Base-by-base conservation (phyloP, 768 basidiomycete species). In the Rhodotorula taiwanensis region DNA sequence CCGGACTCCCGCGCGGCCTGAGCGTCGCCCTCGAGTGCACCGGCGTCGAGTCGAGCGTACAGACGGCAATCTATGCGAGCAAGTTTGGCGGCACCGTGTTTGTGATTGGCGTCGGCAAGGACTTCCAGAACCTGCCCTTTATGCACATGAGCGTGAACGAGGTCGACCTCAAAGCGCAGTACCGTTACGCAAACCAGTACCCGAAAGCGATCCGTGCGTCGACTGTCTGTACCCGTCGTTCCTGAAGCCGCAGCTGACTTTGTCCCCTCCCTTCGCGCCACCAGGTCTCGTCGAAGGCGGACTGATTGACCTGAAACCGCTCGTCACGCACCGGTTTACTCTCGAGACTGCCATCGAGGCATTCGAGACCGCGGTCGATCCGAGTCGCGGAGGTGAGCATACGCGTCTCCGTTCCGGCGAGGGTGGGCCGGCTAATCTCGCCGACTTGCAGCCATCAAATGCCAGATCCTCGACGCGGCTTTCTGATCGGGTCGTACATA, bases 251-350 rank as follows among this genome's bases (percentile, higher is more conserved):
- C 11, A 7, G 13, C 15, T 44, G 27, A 8, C 48, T 31, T 18
- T 16, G 28, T 49, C 10, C 31, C 10, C 28, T 28, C 21, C 42
- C n/a, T 23, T 9, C 18, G 28, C 25, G 5, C 45, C 31, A 15
- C 11, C 42, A 55, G 47, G 55, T 18, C 67, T 72, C 25, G 67
- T 71, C 34, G 52, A 51, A 4, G 44, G 48, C 8, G 70, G 70
- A n/a, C 50, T 67, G 7, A 67, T 72, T 54, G 44, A 71, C 59
- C 57, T 62, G 55, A 53, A 45, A 60, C 75, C 76, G 28, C 67
- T 79, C n/a, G 78, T 79, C 33, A 78, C 78, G 2, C 78, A 79
- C 59, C 75, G 77, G 21, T 78, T 76, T 75, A 51, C 71, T 45
- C 72, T 79, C 27, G 72, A 73, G 47, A 52, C 75, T 21, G 77